A percentile compares a stretch with the other conserved stretches of the same genome.
phyloP scores from a whole-genome alignment of 164 flowering plant species.

The Kingdonia uniflora region DNA sequence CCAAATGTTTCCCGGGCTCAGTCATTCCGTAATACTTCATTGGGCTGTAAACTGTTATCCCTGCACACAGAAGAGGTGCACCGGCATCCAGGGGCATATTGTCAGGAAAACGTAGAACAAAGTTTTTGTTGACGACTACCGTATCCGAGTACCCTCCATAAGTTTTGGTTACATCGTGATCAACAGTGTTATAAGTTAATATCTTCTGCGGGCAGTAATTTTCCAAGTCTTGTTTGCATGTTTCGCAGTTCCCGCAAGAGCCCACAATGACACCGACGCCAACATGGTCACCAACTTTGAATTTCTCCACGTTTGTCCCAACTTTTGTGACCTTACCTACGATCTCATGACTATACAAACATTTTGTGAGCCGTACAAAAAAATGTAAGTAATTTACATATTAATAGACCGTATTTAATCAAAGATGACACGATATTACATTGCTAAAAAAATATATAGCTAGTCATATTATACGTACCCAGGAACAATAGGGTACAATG shows the following conservation, averaged over 20 bases:
- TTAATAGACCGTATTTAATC: no score
- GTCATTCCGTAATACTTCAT: not conserved
- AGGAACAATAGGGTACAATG: not conserved
- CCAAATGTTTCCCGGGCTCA: not conserved
- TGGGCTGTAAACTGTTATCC: not conserved
- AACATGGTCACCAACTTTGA: no score
- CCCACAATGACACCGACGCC: no score
- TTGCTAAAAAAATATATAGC: no score
- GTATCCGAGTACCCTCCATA: not conserved
- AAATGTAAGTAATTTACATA: no score
- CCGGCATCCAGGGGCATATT: not conserved
- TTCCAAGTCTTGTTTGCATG: not conserved
- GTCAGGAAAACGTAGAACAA: not conserved
- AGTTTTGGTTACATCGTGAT: not conserved
- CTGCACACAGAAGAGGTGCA: conserved; percentile 1
- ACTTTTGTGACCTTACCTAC: conserved; percentile 43
- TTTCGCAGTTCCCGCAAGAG: not conserved
- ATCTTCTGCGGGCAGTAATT: not conserved
- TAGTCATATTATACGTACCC: no score
- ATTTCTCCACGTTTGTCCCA: conserved; percentile 30
- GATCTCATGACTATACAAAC: conserved; percentile 51
- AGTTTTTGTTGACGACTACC: not conserved
- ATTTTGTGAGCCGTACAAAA: no score
- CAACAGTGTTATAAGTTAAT: not conserved
- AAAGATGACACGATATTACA: no score